Conservation (phyloP, 768 basidiomycete genomes). For the Agaricus subrufescens region DNA sequence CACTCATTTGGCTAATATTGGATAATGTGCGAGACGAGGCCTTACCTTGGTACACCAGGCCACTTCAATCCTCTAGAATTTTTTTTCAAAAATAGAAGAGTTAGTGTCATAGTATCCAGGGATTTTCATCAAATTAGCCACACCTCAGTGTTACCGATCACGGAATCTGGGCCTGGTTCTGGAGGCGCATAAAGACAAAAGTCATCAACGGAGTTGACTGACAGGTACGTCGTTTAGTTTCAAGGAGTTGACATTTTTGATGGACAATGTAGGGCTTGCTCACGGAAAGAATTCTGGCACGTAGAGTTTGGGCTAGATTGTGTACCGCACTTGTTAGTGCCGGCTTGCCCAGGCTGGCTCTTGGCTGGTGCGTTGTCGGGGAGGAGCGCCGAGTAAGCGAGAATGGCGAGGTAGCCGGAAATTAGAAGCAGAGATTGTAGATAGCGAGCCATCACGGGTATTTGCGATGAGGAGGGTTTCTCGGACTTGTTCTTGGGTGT, state of each 20-base stretch:
- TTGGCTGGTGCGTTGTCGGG: conserved; percentile 42
- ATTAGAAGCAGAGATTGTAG: neutral
- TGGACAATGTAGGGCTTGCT: conserved; percentile 16
- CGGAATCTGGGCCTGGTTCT: conserved; percentile 41
- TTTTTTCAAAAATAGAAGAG: no score
- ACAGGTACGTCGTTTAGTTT: neutral
- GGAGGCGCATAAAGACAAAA: conserved; percentile 43
- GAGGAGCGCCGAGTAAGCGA: conserved; percentile 17
- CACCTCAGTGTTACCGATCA: conserved; percentile 62
- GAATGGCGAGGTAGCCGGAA: neutral
- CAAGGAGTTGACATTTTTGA: conserved; percentile 5
- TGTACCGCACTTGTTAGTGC: conserved; percentile 64
- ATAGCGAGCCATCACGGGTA: neutral
- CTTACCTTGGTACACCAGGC: conserved; percentile 38
- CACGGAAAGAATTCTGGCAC: conserved; percentile 67
- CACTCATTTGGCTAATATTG: neutral
- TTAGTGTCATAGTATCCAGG: no score
- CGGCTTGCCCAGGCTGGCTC: conserved; percentile 54
- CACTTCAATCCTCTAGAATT: conserved; percentile 33
- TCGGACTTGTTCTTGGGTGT: neutral
- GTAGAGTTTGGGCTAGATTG: conserved; percentile 46
- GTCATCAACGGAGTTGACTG: conserved; percentile 56
- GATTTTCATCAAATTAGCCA: neutral
- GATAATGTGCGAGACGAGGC: neutral
- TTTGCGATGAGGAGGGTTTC: neutral